Percentiles rank a stretch among this genome's conserved stretches.
These are phyloP conservation scores for Pestalotiopsis sp. DNA, from an alignment of 2,329 filamentous ascomycete species.

Conservation along the genomic window DNA sequence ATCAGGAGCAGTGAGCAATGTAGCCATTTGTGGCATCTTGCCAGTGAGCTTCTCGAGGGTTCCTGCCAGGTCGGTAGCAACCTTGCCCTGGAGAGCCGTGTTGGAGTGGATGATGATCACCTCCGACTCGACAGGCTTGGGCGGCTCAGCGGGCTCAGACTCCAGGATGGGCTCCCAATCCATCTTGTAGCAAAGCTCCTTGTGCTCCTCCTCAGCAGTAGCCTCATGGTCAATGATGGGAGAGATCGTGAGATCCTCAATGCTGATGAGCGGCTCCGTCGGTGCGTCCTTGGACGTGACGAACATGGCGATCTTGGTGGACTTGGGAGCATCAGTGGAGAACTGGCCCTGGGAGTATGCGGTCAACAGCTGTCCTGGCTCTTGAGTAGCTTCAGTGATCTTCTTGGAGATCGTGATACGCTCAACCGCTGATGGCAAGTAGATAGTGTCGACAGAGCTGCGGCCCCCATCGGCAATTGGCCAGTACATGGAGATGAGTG, in stretches of 20 bases:
- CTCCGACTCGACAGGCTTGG: slow-evolving; percentile 27
- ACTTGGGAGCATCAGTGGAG: slow-evolving; percentile 29
- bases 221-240: slow-evolving; percentile 41
- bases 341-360: slow-evolving; percentile 39
- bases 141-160: slow-evolving; percentile 22
- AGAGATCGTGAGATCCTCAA: slow-evolving; percentile 40
- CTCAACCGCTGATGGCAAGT: slow-evolving; percentile 44
- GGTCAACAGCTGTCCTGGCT: slow-evolving; percentile 33
- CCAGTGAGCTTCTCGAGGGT: slow-evolving; percentile 34
- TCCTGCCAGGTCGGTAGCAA: slow-evolving; percentile 37
- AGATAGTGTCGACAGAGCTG: slow-evolving; percentile 36
- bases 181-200: slow-evolving; percentile 48
- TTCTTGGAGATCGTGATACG: slow-evolving; percentile 38
- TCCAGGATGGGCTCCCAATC: slow-evolving; percentile 46
- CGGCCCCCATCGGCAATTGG: slow-evolving; percentile 35
- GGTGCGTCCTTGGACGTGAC: slow-evolving; percentile 29
- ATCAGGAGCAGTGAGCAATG: slow-evolving; percentile 28
- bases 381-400: slow-evolving; percentile 26
- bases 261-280: slow-evolving; percentile 36
- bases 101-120: slow-evolving; percentile 42
- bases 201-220: slow-evolving; percentile 31
- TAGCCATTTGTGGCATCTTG: slow-evolving; percentile 33
- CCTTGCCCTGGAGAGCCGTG: slow-evolving; percentile 30
- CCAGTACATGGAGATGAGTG: slow-evolving; percentile 45
- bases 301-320: slow-evolving; percentile 40